A percentile compares a stretch with the other conserved stretches of the same genome.
These are phyloP conservation scores for Aspergillus phoenicis DNA, from an alignment of 2,329 filamentous ascomycete genomes.

Conservation along the genomic window DNA sequence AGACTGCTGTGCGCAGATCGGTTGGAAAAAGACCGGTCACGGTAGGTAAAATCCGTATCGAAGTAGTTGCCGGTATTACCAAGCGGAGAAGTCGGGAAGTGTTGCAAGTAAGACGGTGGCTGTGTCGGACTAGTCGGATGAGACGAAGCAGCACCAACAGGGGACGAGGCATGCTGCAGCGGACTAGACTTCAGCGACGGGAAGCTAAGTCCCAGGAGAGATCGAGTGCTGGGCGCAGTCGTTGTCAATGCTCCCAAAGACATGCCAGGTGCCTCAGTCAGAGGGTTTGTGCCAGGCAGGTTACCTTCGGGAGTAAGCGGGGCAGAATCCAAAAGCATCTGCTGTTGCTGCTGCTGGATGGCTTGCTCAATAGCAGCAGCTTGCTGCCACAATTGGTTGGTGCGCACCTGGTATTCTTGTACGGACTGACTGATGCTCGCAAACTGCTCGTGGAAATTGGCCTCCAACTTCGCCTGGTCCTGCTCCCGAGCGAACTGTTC, in stretches of 20 bases:
- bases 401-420: conserved; percentile 47
- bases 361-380: conserved; percentile 46
- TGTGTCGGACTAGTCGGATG: conserved; percentile 39
- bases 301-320: conserved; percentile 62
- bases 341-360: conserved; percentile 50
- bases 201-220: conserved; percentile 41
- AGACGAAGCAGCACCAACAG: conserved; percentile 34
- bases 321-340: conserved; percentile 46
- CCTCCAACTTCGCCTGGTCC: conserved; percentile 49
- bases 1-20: conserved; percentile 43
- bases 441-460: conserved; percentile 47
- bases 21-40: conserved; percentile 47
- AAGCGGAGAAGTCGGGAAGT: conserved; percentile 39
- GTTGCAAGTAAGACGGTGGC: conserved; percentile 33
- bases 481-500: conserved; percentile 50
- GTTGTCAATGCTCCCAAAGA: conserved; percentile 31
- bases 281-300: conserved; percentile 55
- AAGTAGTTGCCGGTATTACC: conserved; percentile 36
- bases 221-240: conserved; percentile 33
- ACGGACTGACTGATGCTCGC: conserved; percentile 45
- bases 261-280: conserved; percentile 32
- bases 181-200: conserved; percentile 39
- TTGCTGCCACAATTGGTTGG: conserved; percentile 49
- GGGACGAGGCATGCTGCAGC: conserved; percentile 39
- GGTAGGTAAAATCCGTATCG: conserved; percentile 34